Conservation (phyloP, 1,139 yeast species). For the Saccharomyces hybrid region DNA sequence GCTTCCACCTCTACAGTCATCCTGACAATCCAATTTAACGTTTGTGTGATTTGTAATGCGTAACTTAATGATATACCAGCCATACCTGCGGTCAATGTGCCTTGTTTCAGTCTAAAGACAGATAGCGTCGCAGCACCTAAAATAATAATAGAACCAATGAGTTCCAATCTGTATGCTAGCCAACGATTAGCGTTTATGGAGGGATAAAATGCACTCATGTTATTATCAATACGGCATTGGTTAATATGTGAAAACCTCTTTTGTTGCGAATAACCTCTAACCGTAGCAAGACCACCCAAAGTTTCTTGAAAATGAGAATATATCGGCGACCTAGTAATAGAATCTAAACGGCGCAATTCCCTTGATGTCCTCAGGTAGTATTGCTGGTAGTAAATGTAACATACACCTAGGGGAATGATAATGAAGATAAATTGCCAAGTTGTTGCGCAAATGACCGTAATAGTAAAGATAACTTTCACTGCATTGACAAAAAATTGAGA, state of each 20-base stretch:
- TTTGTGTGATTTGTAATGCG: conserved; percentile 85
- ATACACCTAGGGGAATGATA: conserved; percentile 58
- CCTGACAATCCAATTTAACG: conserved; percentile 94
- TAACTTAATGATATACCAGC: conserved; percentile 92
- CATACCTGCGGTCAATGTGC: conserved; percentile 74
- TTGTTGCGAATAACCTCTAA: conserved; percentile 80
- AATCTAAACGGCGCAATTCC: conserved; percentile 89
- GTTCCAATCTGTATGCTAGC: conserved; percentile 90
- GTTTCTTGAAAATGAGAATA: conserved; percentile 97
- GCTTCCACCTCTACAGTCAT: conserved; percentile 98
- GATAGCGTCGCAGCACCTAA: conserved; percentile 79
- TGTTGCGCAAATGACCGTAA: conserved; percentile 73
- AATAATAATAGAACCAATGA: conserved; percentile 81
- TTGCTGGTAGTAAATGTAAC: conserved; percentile 80
- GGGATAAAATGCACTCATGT: conserved; percentile 89
- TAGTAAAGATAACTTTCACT: conserved; percentile 67
- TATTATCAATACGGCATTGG: conserved; percentile 70
- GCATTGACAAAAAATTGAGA: conserved; percentile 71
- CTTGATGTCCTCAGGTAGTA: conserved; percentile 86
- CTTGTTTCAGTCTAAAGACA: conserved; percentile 58
- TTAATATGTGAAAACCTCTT: conserved; percentile 66
- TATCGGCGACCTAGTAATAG: conserved; percentile 88
- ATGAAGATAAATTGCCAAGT: conserved; percentile 82
- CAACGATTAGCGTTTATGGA: conserved; percentile 90
- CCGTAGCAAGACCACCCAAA: conserved; percentile 79